These are phyloP conservation scores for Globisporangium apiculatum DNA, from an alignment of 352 stramenopile genomes.

Conservation along the genomic window DNA sequence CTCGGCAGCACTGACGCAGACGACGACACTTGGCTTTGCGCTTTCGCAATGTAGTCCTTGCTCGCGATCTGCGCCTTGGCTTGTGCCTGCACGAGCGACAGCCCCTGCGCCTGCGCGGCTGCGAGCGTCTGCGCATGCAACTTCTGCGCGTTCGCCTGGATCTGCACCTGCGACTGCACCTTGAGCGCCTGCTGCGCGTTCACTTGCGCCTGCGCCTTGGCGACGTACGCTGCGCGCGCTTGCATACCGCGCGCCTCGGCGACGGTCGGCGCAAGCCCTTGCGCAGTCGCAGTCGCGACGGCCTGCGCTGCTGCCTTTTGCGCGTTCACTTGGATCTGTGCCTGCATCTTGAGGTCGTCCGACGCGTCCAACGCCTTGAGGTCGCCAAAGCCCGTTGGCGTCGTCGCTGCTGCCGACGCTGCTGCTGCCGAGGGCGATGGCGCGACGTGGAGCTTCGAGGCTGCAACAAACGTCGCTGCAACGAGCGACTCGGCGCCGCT, in stretches of 20 bases:
- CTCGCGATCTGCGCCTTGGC: constrained; percentile 82
- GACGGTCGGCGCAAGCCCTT: constrained; percentile 60
- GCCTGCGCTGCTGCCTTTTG: constrained; percentile 80
- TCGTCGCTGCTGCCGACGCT: not conserved
- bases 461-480: constrained; percentile 87
- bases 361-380: constrained; percentile 28
- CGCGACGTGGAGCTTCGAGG: constrained; percentile 41
- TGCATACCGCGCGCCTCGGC: constrained; percentile 76
- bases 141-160: constrained; percentile 86
- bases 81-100: constrained; percentile 82
- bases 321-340: constrained; percentile 80
- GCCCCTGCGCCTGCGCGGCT: constrained; percentile 73
- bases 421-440: not conserved
- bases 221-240: constrained; percentile 77
- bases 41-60: constrained; percentile 88
- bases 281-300: constrained; percentile 64
- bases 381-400: constrained; percentile 21
- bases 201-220: constrained; percentile 81
- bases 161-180: constrained; percentile 84
- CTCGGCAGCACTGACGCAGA: constrained; percentile 31
- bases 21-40: constrained; percentile 75
- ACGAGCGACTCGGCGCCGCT: constrained; percentile 89
- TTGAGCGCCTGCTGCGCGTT: constrained; percentile 79
- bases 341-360: constrained; percentile 76
- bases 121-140: constrained; percentile 80